phyloP scores from a whole-genome alignment of 805 yeast genomes.

The Yamadazyma sp. region DNA sequence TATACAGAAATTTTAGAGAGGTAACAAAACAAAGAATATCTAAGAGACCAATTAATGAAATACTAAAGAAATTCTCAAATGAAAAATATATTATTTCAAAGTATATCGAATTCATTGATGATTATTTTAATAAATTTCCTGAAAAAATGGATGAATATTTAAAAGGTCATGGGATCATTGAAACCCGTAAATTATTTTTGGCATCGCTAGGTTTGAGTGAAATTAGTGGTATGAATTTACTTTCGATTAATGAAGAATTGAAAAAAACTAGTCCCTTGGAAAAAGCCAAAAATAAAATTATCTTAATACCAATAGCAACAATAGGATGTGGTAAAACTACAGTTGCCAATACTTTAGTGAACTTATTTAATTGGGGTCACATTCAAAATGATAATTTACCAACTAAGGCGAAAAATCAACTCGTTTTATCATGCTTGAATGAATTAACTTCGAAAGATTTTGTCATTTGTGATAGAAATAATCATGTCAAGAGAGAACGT shows the following conservation, averaged over 20 bases:
- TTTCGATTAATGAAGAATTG: conserved; percentile 43
- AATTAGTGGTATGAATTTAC: conserved; percentile 57
- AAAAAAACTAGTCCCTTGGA: conserved; percentile 17
- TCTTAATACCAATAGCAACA: conserved; percentile 81
- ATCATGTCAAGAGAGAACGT: conserved; percentile 71
- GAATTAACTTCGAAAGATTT: conserved; percentile 34
- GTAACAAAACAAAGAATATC: conserved; percentile 58
- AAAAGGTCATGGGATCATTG: conserved; percentile 69
- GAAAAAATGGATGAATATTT: conserved; percentile 43
- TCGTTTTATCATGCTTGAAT: conserved; percentile 46
- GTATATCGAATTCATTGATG: conserved; percentile 66
- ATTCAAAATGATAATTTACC: conserved; percentile 77
- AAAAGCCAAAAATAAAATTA: conserved; percentile 41
- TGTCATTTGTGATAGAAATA: conserved; percentile 80
- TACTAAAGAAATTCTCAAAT: conserved; percentile 40
- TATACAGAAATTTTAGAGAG: conserved; percentile 90
- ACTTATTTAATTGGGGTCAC: conserved; percentile 61
- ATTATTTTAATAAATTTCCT: conserved; percentile 50
- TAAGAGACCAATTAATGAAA: conserved; percentile 21
- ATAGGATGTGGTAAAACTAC: conserved; percentile 97
- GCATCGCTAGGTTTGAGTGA: conserved; percentile 25
- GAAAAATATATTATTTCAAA: conserved; percentile 61
- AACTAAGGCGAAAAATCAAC: conserved; percentile 43
- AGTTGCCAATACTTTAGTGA: conserved; percentile 54
- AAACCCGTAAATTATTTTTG: conserved; percentile 65